Conservation (phyloP, 805 yeast species). For the Zygosaccharomyces kombuchaensis region DNA sequence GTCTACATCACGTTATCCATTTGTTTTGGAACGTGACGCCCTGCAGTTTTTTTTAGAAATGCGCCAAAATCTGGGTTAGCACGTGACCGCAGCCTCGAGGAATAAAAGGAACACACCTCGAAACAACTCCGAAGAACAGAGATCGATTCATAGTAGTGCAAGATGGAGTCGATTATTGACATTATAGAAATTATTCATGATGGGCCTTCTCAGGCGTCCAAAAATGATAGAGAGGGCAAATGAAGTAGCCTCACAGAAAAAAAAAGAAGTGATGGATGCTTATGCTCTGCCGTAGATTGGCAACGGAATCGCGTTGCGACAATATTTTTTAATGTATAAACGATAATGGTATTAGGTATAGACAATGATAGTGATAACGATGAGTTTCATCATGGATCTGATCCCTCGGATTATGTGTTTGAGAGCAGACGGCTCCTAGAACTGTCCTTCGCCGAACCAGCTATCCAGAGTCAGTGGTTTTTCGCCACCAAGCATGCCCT, state of each 20-base stretch:
- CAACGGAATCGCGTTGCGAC: neutral
- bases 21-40: neutral
- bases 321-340: neutral
- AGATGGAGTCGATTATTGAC: conserved; percentile 4
- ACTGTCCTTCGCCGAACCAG: conserved; percentile 16
- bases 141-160: neutral
- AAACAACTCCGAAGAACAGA: neutral
- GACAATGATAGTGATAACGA: no score
- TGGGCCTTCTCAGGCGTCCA: neutral
- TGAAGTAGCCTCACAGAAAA: neutral
- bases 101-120: neutral
- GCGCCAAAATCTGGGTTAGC: conserved; percentile 2
- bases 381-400: neutral
- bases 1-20: neutral
- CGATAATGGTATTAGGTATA: neutral
- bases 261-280: neutral
- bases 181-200: conserved; percentile 5
- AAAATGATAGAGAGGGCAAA: neutral
- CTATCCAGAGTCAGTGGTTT: conserved; percentile 26
- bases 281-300: neutral
- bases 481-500: conserved; percentile 9
- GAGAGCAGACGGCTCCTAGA: neutral
- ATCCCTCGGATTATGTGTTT: no score
- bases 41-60: neutral
- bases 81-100: neutral